Evolutionary conservation across 345 rosid species (phyloP).

Genomic region (Geranium rotundifolium): DNA sequence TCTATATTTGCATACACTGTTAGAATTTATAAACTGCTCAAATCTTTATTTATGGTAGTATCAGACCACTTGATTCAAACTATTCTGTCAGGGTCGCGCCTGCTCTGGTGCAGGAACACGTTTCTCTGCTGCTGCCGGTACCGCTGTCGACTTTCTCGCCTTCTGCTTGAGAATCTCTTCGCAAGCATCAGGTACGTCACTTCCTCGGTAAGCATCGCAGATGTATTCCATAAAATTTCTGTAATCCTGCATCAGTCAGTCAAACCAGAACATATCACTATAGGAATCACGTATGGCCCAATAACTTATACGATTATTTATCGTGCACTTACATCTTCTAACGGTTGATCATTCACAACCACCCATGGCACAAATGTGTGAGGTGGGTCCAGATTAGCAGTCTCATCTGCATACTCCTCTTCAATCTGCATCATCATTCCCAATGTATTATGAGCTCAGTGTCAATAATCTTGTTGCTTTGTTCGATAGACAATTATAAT

Average conservation of each 20-base stretch:
- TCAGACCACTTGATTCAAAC: too few species aligned
- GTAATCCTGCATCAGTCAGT: constrained; percentile 8
- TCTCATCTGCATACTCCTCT: constrained; percentile 19
- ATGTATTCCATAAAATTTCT: constrained; percentile 2
- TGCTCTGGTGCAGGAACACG: neutral
- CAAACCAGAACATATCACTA: neutral
- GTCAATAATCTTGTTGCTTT: neutral
- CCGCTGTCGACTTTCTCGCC: neutral
- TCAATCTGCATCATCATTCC: constrained; percentile 16
- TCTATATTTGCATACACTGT: neutral
- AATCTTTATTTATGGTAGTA: neutral
- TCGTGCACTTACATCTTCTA: constrained; percentile 8
- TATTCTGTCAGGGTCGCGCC: neutral
- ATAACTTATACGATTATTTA: neutral
- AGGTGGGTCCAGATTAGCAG: constrained; percentile 21
- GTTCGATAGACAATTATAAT: too few species aligned
- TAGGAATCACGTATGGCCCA: neutral
- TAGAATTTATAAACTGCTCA: neutral
- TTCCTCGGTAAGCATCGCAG: constrained; percentile 19
- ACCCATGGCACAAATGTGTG: constrained; percentile 35
- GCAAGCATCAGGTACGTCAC: constrained; percentile 9
- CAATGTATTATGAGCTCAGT: neutral
- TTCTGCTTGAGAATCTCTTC: neutral
- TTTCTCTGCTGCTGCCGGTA: neutral
- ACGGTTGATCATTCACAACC: constrained; percentile 16